Conservation (phyloP, 2,329 filamentous ascomycete genomes). For the Macrophomina pseudophaseolina region DNA sequence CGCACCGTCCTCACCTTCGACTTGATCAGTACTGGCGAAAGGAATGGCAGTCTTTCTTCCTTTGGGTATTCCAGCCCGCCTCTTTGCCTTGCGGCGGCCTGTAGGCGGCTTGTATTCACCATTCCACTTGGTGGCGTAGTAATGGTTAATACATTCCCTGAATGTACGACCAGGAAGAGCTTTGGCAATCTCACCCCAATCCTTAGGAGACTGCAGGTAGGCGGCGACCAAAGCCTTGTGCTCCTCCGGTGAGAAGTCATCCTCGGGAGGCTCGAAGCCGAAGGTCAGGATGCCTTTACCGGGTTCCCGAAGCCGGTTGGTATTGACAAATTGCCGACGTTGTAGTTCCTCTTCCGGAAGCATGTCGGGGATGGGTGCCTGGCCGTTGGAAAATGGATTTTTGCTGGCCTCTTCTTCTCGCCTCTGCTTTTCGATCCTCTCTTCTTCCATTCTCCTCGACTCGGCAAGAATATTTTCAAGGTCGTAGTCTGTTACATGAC, state of each 20-base stretch:
- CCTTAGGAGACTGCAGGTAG: slow-evolving; percentile 76
- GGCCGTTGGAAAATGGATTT: slow-evolving; percentile 73
- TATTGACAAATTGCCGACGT: slow-evolving; percentile 66
- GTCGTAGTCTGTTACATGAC: slow-evolving; percentile 70
- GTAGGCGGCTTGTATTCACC: slow-evolving; percentile 68
- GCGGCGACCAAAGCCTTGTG: slow-evolving; percentile 72
- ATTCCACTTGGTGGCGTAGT: slow-evolving; percentile 79
- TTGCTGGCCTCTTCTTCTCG: slow-evolving; percentile 56
- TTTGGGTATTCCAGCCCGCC: slow-evolving; percentile 16
- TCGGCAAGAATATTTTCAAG: slow-evolving; percentile 63
- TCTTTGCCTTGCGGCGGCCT: slow-evolving; percentile 19
- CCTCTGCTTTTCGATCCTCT: slow-evolving; percentile 68
- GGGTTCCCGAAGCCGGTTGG: slow-evolving; percentile 67
- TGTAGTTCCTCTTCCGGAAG: slow-evolving; percentile 65
- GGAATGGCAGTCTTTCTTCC: slow-evolving; percentile 13
- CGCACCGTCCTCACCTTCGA: slow-evolving; percentile 44
- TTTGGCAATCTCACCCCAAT: slow-evolving; percentile 79
- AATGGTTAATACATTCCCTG: slow-evolving; percentile 82
- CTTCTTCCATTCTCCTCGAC: slow-evolving; percentile 72
- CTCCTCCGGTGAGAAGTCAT: slow-evolving; percentile 77
- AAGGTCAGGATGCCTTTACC: slow-evolving; percentile 72
- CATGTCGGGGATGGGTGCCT: slow-evolving; percentile 74
- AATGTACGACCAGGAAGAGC: slow-evolving; percentile 71
- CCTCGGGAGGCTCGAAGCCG: slow-evolving; percentile 72
- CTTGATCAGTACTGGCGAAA: slow-evolving; percentile 53